These are phyloP conservation scores for Avena atlantica DNA, from an alignment of 176 grass and related monocot species.

Conservation along the genomic window DNA sequence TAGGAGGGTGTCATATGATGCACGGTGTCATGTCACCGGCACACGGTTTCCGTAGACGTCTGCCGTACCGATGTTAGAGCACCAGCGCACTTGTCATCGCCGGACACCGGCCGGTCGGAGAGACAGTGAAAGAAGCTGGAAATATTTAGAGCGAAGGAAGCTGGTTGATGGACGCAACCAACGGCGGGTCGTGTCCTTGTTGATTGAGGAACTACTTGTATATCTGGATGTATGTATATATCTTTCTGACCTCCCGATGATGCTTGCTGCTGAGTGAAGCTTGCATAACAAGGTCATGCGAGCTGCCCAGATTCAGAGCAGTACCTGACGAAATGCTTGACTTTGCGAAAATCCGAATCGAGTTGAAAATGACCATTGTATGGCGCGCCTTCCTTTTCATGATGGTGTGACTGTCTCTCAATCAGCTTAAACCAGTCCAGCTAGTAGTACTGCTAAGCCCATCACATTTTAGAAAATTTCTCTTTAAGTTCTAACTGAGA, in stretches of 20 bases:
- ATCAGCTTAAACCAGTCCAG: neutral
- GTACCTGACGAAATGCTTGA: neutral
- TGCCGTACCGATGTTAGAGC: neutral
- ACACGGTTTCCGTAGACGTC: neutral
- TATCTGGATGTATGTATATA: too few species aligned
- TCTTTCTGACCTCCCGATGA: too few species aligned
- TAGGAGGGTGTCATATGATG: too few species aligned
- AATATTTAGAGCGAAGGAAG: neutral
- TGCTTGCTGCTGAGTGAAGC: too few species aligned
- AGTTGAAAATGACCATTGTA: neutral
- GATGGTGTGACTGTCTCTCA: neutral
- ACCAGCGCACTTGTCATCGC: neutral
- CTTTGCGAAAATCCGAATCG: neutral
- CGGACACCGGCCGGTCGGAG: neutral
- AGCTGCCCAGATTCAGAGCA: neutral
- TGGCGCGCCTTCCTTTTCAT: neutral
- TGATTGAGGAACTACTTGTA: neutral
- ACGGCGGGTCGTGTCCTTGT: neutral
- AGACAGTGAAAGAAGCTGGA: neutral
- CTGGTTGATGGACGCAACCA: constrained; percentile 5
- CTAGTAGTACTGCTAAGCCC: neutral
- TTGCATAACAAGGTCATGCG: neutral
- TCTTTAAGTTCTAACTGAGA: neutral
- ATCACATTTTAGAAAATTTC: neutral
- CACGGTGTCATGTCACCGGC: too few species aligned